phyloP scores from a whole-genome alignment of 306 rosid species.

The Ceratonia siliqua region DNA sequence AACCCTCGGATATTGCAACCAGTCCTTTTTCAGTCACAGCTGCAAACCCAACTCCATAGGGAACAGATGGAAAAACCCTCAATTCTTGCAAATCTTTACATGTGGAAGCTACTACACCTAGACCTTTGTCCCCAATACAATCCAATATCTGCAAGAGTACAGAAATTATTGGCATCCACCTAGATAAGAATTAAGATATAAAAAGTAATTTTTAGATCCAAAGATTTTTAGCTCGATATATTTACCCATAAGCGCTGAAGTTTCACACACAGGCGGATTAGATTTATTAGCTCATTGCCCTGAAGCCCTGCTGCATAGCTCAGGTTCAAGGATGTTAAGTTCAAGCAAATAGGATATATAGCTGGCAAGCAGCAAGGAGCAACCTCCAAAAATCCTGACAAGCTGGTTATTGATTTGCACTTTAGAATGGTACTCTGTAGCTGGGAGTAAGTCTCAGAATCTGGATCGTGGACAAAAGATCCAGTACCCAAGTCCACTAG shows the following conservation, averaged over 20 bases:
- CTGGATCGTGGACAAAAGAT: conserved; percentile 56
- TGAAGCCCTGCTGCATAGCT: conserved; percentile 87
- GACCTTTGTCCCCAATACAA: conserved; percentile 83
- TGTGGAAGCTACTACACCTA: conserved; percentile 64
- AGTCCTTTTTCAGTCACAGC: conserved; percentile 85
- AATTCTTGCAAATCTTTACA: conserved; percentile 87
- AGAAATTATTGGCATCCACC: conserved; percentile 22
- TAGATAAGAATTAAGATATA: neutral
- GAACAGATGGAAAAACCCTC: conserved; percentile 84
- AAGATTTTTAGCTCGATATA: neutral
- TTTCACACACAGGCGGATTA: conserved; percentile 57
- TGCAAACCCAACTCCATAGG: conserved; percentile 50
- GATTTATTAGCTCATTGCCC: conserved; percentile 56
- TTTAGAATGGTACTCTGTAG: conserved; percentile 50
- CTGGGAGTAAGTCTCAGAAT: conserved; percentile 49
- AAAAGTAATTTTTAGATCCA: too few relatives aligned
- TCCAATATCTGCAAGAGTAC: conserved; percentile 66
- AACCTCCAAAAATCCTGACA: conserved; percentile 87
- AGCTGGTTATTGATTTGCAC: conserved; percentile 72
- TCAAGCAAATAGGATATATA: conserved; percentile 64
- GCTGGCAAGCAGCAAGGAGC: conserved; percentile 65
- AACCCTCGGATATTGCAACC: conserved; percentile 78
- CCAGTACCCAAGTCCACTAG: conserved; percentile 83
- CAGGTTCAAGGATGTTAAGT: conserved; percentile 74
- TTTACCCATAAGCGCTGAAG: conserved; percentile 90